These are phyloP conservation scores for Wolfiporia cocos DNA, from an alignment of 1,284 basidiomycete species.

Conservation along the genomic window DNA sequence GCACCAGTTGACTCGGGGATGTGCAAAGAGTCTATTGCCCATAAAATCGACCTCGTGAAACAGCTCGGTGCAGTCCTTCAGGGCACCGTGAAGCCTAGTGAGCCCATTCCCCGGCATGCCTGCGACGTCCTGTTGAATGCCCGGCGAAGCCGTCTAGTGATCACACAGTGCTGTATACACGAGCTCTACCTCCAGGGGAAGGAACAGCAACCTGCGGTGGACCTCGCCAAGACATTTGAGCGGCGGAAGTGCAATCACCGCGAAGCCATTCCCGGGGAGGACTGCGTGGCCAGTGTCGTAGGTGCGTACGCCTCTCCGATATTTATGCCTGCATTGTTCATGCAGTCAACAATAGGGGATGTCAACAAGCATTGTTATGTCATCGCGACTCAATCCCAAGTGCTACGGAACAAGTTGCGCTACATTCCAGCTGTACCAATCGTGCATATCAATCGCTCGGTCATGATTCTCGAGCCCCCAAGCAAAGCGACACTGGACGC, in stretches of 20 bases:
- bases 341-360: constrained; percentile 44
- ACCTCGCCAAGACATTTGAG: constrained; percentile 91
- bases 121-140: constrained; percentile 7
- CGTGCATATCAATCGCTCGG: constrained; percentile 84
- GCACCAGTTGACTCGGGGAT: constrained; percentile 79
- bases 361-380: constrained; percentile 90
- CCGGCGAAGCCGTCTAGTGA: constrained; percentile 68
- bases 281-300: constrained; percentile 80
- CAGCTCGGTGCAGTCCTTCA: constrained; percentile 74
- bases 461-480: constrained; percentile 87
- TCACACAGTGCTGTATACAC: constrained; percentile 93
- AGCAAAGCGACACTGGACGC: constrained; percentile 66
- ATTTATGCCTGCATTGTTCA: constrained; percentile 1
- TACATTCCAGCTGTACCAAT: constrained; percentile 78
- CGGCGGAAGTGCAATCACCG: constrained; percentile 92
- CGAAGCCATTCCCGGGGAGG: constrained; percentile 73
- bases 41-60: constrained; percentile 71
- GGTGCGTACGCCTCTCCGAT: constrained; percentile 43
- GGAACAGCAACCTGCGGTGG: constrained; percentile 64
- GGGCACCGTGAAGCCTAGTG: constrained; percentile 85
- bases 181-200: constrained; percentile 82
- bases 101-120: constrained; percentile 27
- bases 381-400: constrained; percentile 72
- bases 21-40: constrained; percentile 61
- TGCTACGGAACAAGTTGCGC: constrained; percentile 61